Evolutionary conservation across 306 rosid species (phyloP), one percentile per base, ranked within the genome.

Genomic region (Luffa aegyptiaca): DNA sequence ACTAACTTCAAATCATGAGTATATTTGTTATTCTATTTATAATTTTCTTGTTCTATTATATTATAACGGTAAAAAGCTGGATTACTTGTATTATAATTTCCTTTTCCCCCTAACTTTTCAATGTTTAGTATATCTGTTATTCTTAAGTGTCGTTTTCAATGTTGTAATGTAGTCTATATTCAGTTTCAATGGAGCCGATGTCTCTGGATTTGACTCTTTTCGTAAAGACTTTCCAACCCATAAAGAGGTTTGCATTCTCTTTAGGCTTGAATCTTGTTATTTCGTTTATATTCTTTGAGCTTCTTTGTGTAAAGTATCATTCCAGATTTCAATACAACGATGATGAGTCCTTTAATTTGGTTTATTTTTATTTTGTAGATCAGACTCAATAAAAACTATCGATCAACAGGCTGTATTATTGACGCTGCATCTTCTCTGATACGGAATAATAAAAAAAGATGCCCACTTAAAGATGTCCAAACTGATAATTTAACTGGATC

Each of bases 181-280:
- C 90, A 89, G 98, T 86, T 95, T 95, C 90, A 95, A 95, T 10
- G 98, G 98, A 82, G 98, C 98, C 48, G 97, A 95, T 66, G 74
- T 84, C 86, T 90, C 97, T 79, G 98, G 98, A 83, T 92, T 95
- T 86, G 84, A 84, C 79, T 95, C 97, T 51, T 95, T 92, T 59
- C 91, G 92, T 82, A 89, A 77, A 51, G 97, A 95, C 87, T 95
- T 91, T 83, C 88, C 97, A 76, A 87, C 86, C 77, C 80, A 82
- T 90, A 95, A 86, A 87, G 98, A 95, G 97, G 98, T 95, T 62
- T 65, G 77, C 63, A 21, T 72, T 83, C 80, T 78, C 62, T 82
- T 85, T 77, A 78, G 51, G 57, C 76, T 79, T 37, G 45, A 42
- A 59, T 77, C 31, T 21, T 42, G 21, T 20, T 11, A 21, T 59